Evolutionary conservation across 495 filamentous ascomycete species (phyloP), one percentile per base, ranked within the genome.

Genomic region (Massariosphaeria phaeospora): DNA sequence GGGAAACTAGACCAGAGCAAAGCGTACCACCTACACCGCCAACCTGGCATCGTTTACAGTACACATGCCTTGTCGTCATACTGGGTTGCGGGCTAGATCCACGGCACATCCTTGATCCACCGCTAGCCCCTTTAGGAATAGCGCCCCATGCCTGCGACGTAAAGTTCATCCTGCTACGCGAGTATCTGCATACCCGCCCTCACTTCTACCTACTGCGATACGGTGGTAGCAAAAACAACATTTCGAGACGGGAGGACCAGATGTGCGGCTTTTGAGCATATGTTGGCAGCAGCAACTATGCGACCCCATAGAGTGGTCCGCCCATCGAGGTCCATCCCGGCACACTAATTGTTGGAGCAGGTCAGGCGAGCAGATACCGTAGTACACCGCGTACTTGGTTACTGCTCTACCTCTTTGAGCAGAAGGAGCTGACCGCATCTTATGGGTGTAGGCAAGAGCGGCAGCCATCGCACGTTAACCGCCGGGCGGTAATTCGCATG

Each of bases 281-380:
- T 38, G n/a, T 38, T 12, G 6, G 13, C 13, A 17, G 30, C 8
- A 8, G 8, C 30, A 33, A n/a, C 30, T 33, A 7, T 13, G 30
- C 30, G 8, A 8, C 13, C 30, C 30, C 30, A 33, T 13, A 33
- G 8, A 33, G 7, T 10, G 8, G 25, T 21, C 40, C 21, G 43
- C 15, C 43, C 21, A 31, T 30, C 43, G 43, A 47, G 43, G 40
- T 43, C 20, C 12, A 43, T 43, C 12, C 40, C 40, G 21, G 40
- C 3, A 15, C 7, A 21, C 4, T 15, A 17, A 8, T 43, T 8
- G 40, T 25, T 29, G 42, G 42, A 30, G 45, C 29, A 48, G 45
- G 45, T 48, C 15, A 48, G 45, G 17, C 45, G 45, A 48, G 45
- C 27, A 18, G 11, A 5, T 13, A 31, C 31, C 20, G 15, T 7